Evolutionary conservation across 2,329 filamentous ascomycete species (phyloP).

Genomic region (Epichloe sp.): DNA sequence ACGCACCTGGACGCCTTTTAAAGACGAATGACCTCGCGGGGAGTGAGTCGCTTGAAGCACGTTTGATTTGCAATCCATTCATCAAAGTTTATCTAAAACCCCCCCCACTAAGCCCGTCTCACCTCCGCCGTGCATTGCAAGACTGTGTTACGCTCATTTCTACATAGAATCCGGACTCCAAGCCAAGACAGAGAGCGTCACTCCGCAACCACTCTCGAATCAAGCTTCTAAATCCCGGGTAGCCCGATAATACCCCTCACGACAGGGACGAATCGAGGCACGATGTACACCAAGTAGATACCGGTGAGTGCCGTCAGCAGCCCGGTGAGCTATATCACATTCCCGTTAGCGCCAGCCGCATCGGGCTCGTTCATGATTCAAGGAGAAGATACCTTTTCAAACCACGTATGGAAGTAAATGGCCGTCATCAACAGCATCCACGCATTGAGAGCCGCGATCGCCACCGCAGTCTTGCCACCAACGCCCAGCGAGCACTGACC

Average conservation of each 20-base stretch:
- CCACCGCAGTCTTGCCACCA: conserved; percentile 42
- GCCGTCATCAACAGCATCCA: conserved; percentile 99
- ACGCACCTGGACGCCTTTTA: too few species aligned
- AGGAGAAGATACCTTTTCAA: conserved; percentile 62
- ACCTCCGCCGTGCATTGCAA: too few species aligned
- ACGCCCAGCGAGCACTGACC: conserved; percentile 25
- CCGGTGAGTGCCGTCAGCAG: conserved; percentile 33
- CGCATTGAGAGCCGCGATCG: conserved; percentile 57
- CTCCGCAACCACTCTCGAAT: too few species aligned
- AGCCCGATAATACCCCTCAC: conserved; percentile 33
- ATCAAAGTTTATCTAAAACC: too few species aligned
- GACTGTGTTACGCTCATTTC: too few species aligned
- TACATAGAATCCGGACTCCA: too few species aligned
- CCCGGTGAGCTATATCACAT: conserved; percentile 35
- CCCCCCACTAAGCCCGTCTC: too few species aligned
- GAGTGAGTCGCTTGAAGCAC: too few species aligned
- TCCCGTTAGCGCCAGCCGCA: conserved; percentile 11
- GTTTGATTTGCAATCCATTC: too few species aligned
- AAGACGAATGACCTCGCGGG: too few species aligned
- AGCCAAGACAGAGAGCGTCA: too few species aligned
- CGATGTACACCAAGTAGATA: conserved; percentile 37
- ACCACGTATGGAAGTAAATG: conserved; percentile 97
- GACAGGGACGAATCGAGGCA: conserved; percentile 36
- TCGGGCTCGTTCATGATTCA: not conserved
- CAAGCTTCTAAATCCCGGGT: conserved; percentile 22